Conservation (phyloP, 2,329 filamentous ascomycete genomes). For the Mariannaea elegans region DNA sequence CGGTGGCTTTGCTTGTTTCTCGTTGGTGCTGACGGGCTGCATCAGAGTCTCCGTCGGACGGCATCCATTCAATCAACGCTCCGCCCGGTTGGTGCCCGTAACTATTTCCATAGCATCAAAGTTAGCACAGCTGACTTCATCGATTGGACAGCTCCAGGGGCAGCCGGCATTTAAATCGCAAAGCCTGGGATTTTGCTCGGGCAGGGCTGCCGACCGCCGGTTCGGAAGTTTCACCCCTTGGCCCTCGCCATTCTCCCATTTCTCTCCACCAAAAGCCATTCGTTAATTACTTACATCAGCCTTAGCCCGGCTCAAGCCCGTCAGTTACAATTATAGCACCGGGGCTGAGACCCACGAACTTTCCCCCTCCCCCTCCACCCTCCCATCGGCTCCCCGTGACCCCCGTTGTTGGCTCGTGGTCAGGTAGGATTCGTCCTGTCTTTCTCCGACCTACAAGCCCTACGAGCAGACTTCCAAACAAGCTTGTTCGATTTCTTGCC, state of each 20-base stretch:
- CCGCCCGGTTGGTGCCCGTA: not conserved
- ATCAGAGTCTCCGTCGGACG: not conserved
- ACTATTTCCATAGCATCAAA: not conserved
- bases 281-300: no score
- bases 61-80: not conserved
- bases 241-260: not conserved
- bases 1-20: not conserved
- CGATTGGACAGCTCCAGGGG: not conserved
- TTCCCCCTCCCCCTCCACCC: not conserved
- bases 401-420: not conserved
- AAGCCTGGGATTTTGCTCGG: no score
- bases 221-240: not conserved
- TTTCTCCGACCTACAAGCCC: constrained; percentile 21
- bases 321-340: constrained; percentile 37
- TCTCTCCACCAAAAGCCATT: no score
- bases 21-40: constrained; percentile 19
- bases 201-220: no score
- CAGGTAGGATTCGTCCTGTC: constrained; percentile 19
- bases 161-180: not conserved
- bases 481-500: constrained; percentile 4
- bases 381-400: not conserved
- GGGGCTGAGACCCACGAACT: constrained; percentile 21
- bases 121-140: not conserved
- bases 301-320: no score
- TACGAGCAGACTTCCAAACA: constrained; percentile 9